These are phyloP conservation scores for Balamuthia mandrillaris DNA, from an alignment of 208 protist species.

Conservation along the genomic window DNA sequence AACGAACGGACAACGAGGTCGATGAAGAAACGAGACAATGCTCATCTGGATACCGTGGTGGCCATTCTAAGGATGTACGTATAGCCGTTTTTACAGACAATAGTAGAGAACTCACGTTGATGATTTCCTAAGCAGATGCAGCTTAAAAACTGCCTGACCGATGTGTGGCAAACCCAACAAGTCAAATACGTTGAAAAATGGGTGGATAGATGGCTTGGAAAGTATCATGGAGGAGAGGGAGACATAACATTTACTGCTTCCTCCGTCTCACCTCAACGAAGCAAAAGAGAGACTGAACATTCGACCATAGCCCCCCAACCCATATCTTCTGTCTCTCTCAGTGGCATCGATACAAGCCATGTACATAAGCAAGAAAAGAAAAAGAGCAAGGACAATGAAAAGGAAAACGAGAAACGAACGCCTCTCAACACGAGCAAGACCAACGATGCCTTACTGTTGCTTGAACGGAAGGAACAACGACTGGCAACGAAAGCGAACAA, in stretches of 20 bases:
- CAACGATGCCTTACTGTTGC: no score
- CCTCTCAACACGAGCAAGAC: background rate
- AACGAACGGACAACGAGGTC: slow-evolving; percentile 1
- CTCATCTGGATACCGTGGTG: no score
- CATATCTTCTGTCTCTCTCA: no score
- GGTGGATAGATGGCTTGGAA: background rate
- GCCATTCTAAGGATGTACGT: no score
- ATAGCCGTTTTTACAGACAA: background rate
- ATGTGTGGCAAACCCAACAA: background rate
- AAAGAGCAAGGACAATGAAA: background rate
- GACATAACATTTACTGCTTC: no score
- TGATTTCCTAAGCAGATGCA: background rate
- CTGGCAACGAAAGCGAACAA: no score
- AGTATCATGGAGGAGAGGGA: background rate
- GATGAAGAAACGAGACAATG: slow-evolving; percentile 18
- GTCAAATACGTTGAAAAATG: slow-evolving; percentile 1
- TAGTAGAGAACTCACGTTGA: background rate
- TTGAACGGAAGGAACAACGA: no score
- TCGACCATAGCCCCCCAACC: no score
- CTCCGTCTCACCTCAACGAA: no score
- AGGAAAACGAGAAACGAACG: background rate
- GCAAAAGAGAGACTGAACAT: no score
- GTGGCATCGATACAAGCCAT: no score
- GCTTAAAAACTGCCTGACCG: slow-evolving; percentile 6
- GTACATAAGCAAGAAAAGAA: no score